Percentiles rank a stretch among this genome's conserved stretches.
phyloP scores from a whole-genome alignment of 805 yeast genomes.

The Zygoascus bituminiphila region DNA sequence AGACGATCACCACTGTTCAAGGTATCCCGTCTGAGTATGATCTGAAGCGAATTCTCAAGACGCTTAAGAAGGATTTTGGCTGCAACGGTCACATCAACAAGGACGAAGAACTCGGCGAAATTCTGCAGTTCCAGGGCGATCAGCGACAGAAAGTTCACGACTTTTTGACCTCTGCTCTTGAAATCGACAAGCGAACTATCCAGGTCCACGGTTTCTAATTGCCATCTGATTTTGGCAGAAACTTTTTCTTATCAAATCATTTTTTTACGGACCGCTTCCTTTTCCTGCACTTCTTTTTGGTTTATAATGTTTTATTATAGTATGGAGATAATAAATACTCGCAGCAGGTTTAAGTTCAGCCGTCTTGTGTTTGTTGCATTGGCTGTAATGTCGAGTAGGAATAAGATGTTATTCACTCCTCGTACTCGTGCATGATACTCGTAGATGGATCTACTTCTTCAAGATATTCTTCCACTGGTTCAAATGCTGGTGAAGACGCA shows the following conservation, averaged over 20 bases:
- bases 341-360: too few species aligned
- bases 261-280: background rate
- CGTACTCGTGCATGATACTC: background rate
- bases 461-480: background rate
- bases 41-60: constrained; percentile 85
- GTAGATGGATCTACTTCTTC: background rate
- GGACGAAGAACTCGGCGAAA: constrained; percentile 93
- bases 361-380: too few species aligned
- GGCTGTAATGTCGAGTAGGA: too few species aligned
- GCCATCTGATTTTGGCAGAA: background rate
- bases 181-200: constrained; percentile 89
- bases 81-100: constrained; percentile 98
- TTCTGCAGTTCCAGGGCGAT: constrained; percentile 97
- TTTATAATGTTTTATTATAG: constrained; percentile 1
- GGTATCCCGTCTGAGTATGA: constrained; percentile 95
- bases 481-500: background rate
- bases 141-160: constrained; percentile 95
- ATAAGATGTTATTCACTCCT: background rate
- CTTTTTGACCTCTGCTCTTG: constrained; percentile 78
- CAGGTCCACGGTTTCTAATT: constrained; percentile 92
- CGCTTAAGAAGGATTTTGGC: constrained; percentile 94
- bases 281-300: background rate
- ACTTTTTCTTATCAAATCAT: background rate
- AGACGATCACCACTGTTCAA: constrained; percentile 96
- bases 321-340: background rate